A percentile compares a stretch with the other conserved stretches of the same genome.
Evolutionary conservation across 2,329 filamentous ascomycete genomes (phyloP).

Genomic region (Parastagonospora avenae): DNA sequence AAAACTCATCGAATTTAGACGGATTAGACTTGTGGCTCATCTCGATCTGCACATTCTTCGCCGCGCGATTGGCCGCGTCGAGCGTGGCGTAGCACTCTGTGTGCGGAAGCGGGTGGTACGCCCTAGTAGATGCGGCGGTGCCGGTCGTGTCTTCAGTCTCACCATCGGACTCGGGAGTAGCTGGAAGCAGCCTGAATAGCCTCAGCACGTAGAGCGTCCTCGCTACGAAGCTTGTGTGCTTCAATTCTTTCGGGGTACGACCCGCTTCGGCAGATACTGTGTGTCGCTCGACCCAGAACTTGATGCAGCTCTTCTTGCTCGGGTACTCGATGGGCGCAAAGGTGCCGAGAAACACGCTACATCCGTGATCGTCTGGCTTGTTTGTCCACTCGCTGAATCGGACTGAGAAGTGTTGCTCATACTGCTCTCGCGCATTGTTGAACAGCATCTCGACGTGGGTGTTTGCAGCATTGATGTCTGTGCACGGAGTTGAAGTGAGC

Average conservation of each 20-base stretch:
- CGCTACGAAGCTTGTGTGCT: slow-evolving; percentile 15
- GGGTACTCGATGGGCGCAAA: slow-evolving; percentile 17
- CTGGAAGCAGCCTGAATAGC: slow-evolving; percentile 19
- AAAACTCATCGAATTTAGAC: slow-evolving; percentile 6
- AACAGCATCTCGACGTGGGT: slow-evolving; percentile 16
- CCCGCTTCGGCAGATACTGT: slow-evolving; percentile 15
- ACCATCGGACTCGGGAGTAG: slow-evolving; percentile 3
- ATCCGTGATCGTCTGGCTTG: slow-evolving; percentile 16
- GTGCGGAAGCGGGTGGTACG: slow-evolving; percentile 12
- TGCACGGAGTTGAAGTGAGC: slow-evolving; percentile 11
- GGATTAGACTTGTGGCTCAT: slow-evolving; percentile 26
- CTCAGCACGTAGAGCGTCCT: slow-evolving; percentile 29
- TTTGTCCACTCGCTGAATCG: slow-evolving; percentile 7
- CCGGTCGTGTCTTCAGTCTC: not conserved
- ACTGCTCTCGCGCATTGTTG: slow-evolving; percentile 4
- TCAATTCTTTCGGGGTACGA: not conserved
- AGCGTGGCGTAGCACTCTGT: slow-evolving; percentile 30
- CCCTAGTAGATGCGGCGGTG: slow-evolving; percentile 2
- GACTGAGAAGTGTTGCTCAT: slow-evolving; percentile 3
- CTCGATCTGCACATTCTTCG: slow-evolving; percentile 28
- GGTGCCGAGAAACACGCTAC: slow-evolving; percentile 5
- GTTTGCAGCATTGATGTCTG: slow-evolving; percentile 22
- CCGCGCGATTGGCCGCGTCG: slow-evolving; percentile 31
- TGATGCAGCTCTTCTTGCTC: slow-evolving; percentile 8
- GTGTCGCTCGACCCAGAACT: slow-evolving; percentile 25